These are phyloP conservation scores for Caryopteris hybrid DNA, from an alignment of 305 asterid genomes.

Conservation along the genomic window DNA sequence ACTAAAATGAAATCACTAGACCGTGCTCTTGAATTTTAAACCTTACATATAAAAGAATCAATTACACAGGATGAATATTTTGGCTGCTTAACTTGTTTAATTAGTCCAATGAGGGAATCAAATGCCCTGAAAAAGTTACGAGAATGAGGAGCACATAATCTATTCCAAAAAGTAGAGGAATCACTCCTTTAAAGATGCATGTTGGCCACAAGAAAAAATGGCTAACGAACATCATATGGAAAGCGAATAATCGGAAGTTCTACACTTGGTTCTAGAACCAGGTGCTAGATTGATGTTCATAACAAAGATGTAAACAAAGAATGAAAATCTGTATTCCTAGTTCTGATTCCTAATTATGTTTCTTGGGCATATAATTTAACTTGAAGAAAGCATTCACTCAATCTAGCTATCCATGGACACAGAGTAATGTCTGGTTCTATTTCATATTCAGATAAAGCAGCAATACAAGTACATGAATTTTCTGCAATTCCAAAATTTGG, in stretches of 20 bases:
- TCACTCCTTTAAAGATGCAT: not conserved
- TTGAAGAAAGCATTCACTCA: too few relatives aligned
- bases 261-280: not conserved
- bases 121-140: constrained; percentile 2
- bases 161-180: not conserved
- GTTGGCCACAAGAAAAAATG: constrained; percentile 1
- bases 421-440: not conserved
- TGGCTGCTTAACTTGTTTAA: not conserved
- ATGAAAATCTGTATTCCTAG: not conserved
- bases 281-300: not conserved
- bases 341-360: not conserved
- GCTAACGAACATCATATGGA: not conserved
- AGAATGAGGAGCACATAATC: not conserved
- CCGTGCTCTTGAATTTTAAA: not conserved
- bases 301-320: not conserved
- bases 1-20: not conserved
- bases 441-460: not conserved
- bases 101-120: constrained; percentile 11
- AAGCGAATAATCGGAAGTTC: not conserved
- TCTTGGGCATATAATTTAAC: not conserved
- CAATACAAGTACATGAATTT: not conserved
- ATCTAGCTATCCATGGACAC: not conserved
- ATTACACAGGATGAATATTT: not conserved
- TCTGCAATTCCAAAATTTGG: not conserved
- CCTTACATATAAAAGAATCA: not conserved